Evolutionary conservation across 2,329 filamentous ascomycete species (phyloP).

Genomic region (Penicillium nordicum): DNA sequence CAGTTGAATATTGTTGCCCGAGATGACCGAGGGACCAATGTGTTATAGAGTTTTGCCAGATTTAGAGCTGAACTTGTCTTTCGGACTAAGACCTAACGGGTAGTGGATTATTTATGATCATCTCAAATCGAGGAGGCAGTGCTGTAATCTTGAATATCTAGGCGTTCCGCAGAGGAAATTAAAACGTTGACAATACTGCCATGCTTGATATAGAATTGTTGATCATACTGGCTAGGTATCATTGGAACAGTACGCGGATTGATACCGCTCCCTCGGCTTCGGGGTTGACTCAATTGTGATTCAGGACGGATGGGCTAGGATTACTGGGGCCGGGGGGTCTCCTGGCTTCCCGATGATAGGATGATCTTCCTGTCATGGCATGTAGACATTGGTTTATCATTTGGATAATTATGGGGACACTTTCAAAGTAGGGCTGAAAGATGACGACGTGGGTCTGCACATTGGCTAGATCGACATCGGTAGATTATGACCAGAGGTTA

Average conservation of each 20-base stretch:
- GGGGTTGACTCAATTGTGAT: conserved; percentile 10
- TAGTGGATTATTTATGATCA: neutral
- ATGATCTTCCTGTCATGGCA: conserved; percentile 3
- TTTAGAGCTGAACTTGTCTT: conserved; percentile 3
- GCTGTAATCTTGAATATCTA: conserved; percentile 10
- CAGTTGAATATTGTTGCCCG: neutral
- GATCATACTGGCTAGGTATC: conserved; percentile 1
- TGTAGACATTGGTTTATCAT: neutral
- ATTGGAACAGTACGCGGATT: neutral
- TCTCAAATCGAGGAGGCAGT: conserved; percentile 15
- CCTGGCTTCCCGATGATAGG: conserved; percentile 8
- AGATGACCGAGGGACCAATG: neutral
- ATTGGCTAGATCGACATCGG: neutral
- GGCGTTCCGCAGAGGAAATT: conserved; percentile 15
- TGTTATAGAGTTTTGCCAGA: conserved; percentile 8
- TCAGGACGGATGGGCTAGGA: conserved; percentile 9
- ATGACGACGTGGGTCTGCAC: neutral
- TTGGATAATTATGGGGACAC: neutral
- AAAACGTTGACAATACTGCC: conserved; percentile 16
- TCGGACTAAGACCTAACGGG: neutral
- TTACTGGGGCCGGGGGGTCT: neutral
- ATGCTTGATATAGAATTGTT: neutral
- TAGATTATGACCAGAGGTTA: neutral
- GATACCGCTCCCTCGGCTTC: neutral
- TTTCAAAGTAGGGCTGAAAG: conserved; percentile 7